phyloP scores from a whole-genome alignment of 2,329 filamentous ascomycete species.

The Blastomyces gilchristii region DNA sequence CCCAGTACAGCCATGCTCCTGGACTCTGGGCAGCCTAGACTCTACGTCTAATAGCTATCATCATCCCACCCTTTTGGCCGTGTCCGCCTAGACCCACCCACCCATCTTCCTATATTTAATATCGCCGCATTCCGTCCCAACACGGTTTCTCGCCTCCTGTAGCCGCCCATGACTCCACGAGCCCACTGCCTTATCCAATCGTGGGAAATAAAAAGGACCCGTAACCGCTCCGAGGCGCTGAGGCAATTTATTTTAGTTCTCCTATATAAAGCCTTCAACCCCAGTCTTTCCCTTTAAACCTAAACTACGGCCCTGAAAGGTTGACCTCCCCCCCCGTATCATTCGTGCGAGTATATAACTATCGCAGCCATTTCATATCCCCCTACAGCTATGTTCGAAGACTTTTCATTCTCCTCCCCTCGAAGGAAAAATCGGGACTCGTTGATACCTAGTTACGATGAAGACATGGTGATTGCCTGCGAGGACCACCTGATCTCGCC shows the following conservation, averaged over 20 bases:
- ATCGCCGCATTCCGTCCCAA: conserved; percentile 2
- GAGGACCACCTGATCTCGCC: conserved; percentile 32
- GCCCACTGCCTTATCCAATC: conserved; percentile 1
- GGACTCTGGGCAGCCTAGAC: neutral
- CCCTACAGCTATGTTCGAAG: conserved; percentile 30
- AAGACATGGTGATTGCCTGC: conserved; percentile 28
- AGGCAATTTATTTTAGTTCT: neutral
- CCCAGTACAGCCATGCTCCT: neutral
- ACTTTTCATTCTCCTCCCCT: conserved; percentile 33
- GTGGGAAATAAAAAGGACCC: neutral
- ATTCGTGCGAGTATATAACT: too few relatives aligned
- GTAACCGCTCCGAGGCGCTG: neutral
- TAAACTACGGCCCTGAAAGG: neutral
- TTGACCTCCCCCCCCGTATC: too few relatives aligned
- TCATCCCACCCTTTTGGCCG: neutral
- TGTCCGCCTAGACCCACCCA: neutral
- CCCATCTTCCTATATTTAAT: neutral
- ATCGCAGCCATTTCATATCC: neutral
- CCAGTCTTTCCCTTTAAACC: neutral
- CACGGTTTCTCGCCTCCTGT: neutral
- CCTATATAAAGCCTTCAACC: neutral
- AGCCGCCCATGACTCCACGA: conserved; percentile 1
- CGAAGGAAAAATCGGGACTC: conserved; percentile 20
- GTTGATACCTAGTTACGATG: conserved; percentile 22
- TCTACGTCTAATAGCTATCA: neutral